phyloP scores from a whole-genome alignment of 2,329 filamentous ascomycete genomes.

The Pseudogymnoascus sp. region DNA sequence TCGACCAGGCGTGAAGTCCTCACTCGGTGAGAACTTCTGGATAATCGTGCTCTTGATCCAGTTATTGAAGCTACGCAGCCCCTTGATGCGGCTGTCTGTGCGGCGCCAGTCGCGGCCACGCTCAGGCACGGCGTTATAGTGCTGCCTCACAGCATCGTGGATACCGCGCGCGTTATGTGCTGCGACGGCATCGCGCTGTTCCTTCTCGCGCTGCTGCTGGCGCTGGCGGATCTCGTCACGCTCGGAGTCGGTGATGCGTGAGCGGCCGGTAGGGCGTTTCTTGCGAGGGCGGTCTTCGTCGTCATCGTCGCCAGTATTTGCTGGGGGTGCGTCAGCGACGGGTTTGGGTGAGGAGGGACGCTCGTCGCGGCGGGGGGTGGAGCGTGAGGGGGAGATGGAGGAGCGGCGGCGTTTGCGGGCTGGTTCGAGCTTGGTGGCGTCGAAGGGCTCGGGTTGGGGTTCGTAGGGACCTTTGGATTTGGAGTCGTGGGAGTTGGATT shows the following conservation, averaged over 20 bases:
- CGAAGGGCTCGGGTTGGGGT: slow-evolving; percentile 32
- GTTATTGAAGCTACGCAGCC: slow-evolving; percentile 90
- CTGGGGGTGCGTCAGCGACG: slow-evolving; percentile 31
- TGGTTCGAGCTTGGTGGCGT: slow-evolving; percentile 33
- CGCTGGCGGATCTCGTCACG: slow-evolving; percentile 58
- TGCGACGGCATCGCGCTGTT: slow-evolving; percentile 30
- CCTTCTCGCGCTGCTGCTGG: slow-evolving; percentile 46
- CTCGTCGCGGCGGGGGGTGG: slow-evolving; percentile 17
- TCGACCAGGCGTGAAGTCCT: slow-evolving; percentile 58
- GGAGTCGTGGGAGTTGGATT: slow-evolving; percentile 10
- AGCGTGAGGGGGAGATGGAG: slow-evolving; percentile 16
- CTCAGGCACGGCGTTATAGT: slow-evolving; percentile 94
- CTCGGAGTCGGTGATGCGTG: slow-evolving; percentile 58
- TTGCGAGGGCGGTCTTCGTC: slow-evolving; percentile 45
- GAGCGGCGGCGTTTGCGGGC: slow-evolving; percentile 28
- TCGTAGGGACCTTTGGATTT: slow-evolving; percentile 19
- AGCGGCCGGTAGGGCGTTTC: slow-evolving; percentile 59
- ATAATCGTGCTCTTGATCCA: slow-evolving; percentile 98
- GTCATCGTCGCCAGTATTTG: slow-evolving; percentile 11
- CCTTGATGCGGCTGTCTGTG: slow-evolving; percentile 91
- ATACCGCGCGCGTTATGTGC: slow-evolving; percentile 42
- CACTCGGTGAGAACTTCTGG: slow-evolving; percentile 84
- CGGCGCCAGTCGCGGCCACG: slow-evolving; percentile 89
- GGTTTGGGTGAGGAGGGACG: slow-evolving; percentile 27
- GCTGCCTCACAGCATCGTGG: slow-evolving; percentile 79